Conservation (phyloP, 2,329 filamentous ascomycete genomes). For the Penicillium brasilianum region DNA sequence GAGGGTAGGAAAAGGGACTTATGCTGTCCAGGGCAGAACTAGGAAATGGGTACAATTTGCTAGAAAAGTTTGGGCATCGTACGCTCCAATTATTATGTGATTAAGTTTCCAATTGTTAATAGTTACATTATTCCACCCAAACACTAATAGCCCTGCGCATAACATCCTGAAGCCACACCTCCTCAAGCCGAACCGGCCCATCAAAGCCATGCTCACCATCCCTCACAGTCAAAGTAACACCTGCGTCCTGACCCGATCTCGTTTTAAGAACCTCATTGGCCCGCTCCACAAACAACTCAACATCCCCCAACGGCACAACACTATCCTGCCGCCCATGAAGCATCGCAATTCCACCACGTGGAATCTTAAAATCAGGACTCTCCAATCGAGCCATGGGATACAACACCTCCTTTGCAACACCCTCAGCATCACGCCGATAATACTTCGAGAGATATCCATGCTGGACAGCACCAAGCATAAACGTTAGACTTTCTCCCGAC, state of each 20-base stretch:
- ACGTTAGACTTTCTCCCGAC: conserved; percentile 14
- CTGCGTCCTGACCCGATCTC: neutral
- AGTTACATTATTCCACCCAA: conserved; percentile 37
- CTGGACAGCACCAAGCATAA: conserved; percentile 28
- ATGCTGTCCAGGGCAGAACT: too few relatives aligned
- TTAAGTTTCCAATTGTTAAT: too few relatives aligned
- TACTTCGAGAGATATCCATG: conserved; percentile 23
- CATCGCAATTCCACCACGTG: conserved; percentile 39
- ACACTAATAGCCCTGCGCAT: conserved; percentile 30
- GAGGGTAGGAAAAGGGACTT: too few relatives aligned
- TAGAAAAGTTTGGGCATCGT: too few relatives aligned
- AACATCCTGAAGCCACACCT: conserved; percentile 38
- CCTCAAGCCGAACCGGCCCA: conserved; percentile 24
- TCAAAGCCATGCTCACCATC: conserved; percentile 49
- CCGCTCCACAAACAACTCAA: conserved; percentile 35
- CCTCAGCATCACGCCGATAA: conserved; percentile 29
- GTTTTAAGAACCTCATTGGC: conserved; percentile 15
- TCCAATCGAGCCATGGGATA: conserved; percentile 41
- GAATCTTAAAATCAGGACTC: conserved; percentile 28
- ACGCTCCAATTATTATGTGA: too few relatives aligned
- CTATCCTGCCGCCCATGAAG: conserved; percentile 43
- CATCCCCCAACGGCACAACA: conserved; percentile 36
- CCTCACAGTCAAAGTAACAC: conserved; percentile 32
- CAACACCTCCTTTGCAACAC: conserved; percentile 18
- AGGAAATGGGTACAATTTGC: too few relatives aligned